phyloP scores from a whole-genome alignment of 148 eudicot species.

The Heliamphora exappendiculata region DNA sequence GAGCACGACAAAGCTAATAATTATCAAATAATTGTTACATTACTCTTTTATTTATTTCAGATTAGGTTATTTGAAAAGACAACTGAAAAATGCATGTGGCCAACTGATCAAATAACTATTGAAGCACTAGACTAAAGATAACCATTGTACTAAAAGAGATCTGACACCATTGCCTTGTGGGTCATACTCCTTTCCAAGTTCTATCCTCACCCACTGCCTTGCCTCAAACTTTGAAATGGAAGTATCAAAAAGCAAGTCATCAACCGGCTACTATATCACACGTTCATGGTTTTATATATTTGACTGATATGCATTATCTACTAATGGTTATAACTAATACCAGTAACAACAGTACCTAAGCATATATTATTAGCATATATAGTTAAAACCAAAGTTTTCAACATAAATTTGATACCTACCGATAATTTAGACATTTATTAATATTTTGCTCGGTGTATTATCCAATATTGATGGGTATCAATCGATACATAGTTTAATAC shows the following conservation, averaged over 20 bases:
- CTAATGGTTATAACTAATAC: too few species aligned
- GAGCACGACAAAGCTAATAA: not conserved
- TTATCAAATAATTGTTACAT: not conserved
- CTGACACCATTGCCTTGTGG: slow-evolving; percentile 6
- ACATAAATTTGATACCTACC: not conserved
- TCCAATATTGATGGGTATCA: too few species aligned
- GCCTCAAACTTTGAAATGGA: not conserved
- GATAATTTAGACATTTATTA: not conserved
- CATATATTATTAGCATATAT: too few species aligned
- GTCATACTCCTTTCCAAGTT: not conserved
- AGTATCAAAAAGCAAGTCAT: not conserved
- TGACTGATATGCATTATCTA: too few species aligned
- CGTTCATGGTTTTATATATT: not conserved
- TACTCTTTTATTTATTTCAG: not conserved
- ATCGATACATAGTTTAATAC: too few species aligned
- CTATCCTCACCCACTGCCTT: not conserved
- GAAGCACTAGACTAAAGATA: not conserved
- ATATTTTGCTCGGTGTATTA: too few species aligned
- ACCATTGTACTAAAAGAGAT: not conserved
- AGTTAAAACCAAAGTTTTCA: too few species aligned
- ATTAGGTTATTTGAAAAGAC: not conserved
- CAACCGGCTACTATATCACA: not conserved
- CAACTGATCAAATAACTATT: slow-evolving; percentile 1
- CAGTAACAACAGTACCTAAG: too few species aligned
- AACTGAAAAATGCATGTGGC: slow-evolving; percentile 7